Base-by-base conservation (phyloP, 2,329 filamentous ascomycete genomes). In the Exophiala lecanii-corni region DNA sequence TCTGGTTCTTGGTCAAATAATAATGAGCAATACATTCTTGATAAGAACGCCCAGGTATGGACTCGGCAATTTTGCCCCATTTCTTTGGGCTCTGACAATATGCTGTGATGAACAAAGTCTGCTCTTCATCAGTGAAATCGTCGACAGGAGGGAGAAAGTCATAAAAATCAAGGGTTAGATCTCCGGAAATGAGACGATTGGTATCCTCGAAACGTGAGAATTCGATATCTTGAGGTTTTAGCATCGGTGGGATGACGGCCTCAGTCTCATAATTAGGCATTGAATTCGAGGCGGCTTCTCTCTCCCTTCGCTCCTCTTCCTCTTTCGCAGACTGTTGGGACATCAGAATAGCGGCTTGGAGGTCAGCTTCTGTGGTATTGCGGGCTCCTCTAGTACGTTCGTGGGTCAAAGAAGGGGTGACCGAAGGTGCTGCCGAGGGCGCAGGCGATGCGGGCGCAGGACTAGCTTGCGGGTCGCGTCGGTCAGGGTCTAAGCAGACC, bases 1-100 rank as follows among this genome's bases (percentile, higher is more conserved):
- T 67, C 34, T 70, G 65, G 44, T 67, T 63, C 51, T 74, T 74
- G 3, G 70, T 74, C 41, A 70, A 57, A 50, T 74, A 74, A 49
- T 74, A 74, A 51, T 74, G 71, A 39, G 66, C 55, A 37, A 74
- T 72, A 47, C 71, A 74, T 41, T 73, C 64, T 50, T 69, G 63
- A 57, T 68, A 73, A 26, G 64, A 62, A 16, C 71, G 65, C 9
- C 65, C 66, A 25, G 69, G 67, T 18, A 73, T 51, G 17, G 62
- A 59, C 38, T 71, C 67, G 2, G 71, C 71, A 47, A 74, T 74
- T 50, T 70, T 71, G 16, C 71, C 69, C 67, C 70, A 74, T 59
- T 68, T 70, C 60, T 74, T 74, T 2, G 71, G 71, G 41, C 65
- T 57, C 3, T 64, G 59, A 61, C 71, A 68, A 50, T 72, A 74